phyloP scores from a whole-genome alignment of 768 basidiomycete genomes.

The Xanthoconium stramineum region DNA sequence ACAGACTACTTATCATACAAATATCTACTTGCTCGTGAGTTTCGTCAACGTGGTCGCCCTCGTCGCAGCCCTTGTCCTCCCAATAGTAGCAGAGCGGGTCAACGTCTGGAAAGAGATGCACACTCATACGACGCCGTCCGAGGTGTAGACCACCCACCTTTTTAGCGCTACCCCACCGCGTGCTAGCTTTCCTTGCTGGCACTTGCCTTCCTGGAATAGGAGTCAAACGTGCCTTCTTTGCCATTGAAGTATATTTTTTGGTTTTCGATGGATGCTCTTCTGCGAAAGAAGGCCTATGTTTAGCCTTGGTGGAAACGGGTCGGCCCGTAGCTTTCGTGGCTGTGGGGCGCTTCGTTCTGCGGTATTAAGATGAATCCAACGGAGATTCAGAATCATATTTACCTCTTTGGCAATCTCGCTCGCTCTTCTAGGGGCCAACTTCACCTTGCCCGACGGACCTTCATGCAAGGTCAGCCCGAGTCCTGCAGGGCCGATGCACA shows the following conservation, averaged over 20 bases:
- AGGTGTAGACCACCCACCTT: slow-evolving; percentile 4
- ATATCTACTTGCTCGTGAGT: not conserved
- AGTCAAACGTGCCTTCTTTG: slow-evolving; percentile 23
- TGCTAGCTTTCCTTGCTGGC: slow-evolving; percentile 2
- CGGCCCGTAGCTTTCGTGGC: not conserved
- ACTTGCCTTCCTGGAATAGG: slow-evolving; percentile 7
- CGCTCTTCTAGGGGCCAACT: slow-evolving; percentile 16
- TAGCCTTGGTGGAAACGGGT: not conserved
- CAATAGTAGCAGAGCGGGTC: not conserved
- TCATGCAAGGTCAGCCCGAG: not conserved
- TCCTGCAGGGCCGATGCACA: not conserved
- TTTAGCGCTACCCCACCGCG: slow-evolving; percentile 2
- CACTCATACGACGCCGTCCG: not conserved
- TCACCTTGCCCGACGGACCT: slow-evolving; percentile 30
- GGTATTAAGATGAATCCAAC: not conserved
- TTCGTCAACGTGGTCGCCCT: not conserved
- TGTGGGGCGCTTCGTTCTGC: slow-evolving; percentile 10
- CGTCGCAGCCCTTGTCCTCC: not conserved
- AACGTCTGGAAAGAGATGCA: not conserved
- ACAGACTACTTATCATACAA: too few species aligned
- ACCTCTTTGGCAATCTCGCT: slow-evolving; percentile 17
- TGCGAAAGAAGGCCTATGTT: not conserved
- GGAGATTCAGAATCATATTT: not conserved
- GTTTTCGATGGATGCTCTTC: slow-evolving; percentile 2
- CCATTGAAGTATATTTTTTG: slow-evolving; percentile 23